phyloP scores from a whole-genome alignment of 2,329 filamentous ascomycete species.

The Hypoxylon sp. region DNA sequence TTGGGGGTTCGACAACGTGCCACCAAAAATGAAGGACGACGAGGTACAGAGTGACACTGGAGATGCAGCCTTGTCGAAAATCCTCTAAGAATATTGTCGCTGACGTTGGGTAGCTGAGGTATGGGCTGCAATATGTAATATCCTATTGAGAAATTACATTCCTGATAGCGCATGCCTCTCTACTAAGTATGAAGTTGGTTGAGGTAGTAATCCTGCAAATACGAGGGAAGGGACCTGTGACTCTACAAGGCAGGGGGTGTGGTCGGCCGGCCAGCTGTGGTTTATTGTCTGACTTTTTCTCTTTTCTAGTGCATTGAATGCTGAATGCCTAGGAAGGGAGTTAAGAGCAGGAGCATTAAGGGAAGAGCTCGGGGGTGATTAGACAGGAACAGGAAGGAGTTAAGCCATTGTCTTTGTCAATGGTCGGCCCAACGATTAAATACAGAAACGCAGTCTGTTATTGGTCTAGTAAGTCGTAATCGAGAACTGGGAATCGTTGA shows the following conservation, averaged over 20 bases:
- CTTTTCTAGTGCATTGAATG: constrained; percentile 13
- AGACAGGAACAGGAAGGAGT: constrained; percentile 5
- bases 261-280: background rate
- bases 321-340: background rate
- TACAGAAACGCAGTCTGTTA: constrained; percentile 13
- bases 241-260: constrained; percentile 24
- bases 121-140: background rate
- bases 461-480: background rate
- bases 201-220: constrained; percentile 21
- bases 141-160: constrained; percentile 34
- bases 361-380: background rate
- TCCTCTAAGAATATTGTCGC: background rate
- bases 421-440: background rate
- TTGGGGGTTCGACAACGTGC: constrained; percentile 7
- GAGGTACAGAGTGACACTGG: constrained; percentile 5
- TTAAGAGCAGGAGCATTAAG: constrained; percentile 6
- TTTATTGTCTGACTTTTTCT: constrained; percentile 21
- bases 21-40: constrained; percentile 17
- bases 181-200: constrained; percentile 13
- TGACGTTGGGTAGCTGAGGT: constrained; percentile 3
- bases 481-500: constrained; percentile 1
- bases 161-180: constrained; percentile 22
- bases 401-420: background rate
- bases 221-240: constrained; percentile 36
- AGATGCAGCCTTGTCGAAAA: constrained; percentile 14